Evolutionary conservation across 371 early-diverging fungal species (phyloP), one percentile per base, ranked within the genome.

Genomic region (Zopfochytrium polystomum): DNA sequence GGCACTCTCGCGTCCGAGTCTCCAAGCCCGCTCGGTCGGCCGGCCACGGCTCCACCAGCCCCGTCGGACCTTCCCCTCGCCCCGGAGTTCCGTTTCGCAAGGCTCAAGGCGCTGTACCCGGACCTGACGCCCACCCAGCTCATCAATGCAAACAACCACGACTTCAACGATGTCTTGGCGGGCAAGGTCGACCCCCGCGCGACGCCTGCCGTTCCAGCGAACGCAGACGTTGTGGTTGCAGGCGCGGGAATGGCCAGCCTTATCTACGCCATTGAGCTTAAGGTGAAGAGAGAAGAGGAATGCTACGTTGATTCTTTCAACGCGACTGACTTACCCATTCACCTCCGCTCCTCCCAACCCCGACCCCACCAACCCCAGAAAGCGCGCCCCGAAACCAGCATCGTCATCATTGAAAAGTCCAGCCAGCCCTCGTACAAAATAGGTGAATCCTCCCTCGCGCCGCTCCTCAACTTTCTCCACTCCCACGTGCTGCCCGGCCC

Each of bases 141-240:
- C 55, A 53, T 62, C 55, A 62, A 62, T 55, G 25, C 55, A 6
- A 54, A 54, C 45, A 62, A 62, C 55, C 55, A 45, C 62, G 22
- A 18, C 27, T 11, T 43, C 22, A 26, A 5, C n/a, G 45, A 55
- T 33, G 35, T 42, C 7, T 9, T 3, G 22, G 11, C 22, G 4
- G 47, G 47, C n/a, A 31, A 6, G 5, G 46, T 47, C 25, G 62
- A 42, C 45, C 23, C 51, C 5, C 22, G 9, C 48, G 43, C 45
- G 2, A 7, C 42, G 20, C 33, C 44, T 31, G 34, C 2, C 2
- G 34, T 62, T 23, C 62, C 62, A 2, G 48, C 11, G 26, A 26
- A 52, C 3, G 62, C 62, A 11, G 62, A 62, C 32, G 62, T 33
- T 7, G 62, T 62, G 13, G 62, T 62, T 26, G 38, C 33, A 30